Base-by-base conservation (phyloP, 1,284 basidiomycete genomes). In the Moesziomyces globuligerus region DNA sequence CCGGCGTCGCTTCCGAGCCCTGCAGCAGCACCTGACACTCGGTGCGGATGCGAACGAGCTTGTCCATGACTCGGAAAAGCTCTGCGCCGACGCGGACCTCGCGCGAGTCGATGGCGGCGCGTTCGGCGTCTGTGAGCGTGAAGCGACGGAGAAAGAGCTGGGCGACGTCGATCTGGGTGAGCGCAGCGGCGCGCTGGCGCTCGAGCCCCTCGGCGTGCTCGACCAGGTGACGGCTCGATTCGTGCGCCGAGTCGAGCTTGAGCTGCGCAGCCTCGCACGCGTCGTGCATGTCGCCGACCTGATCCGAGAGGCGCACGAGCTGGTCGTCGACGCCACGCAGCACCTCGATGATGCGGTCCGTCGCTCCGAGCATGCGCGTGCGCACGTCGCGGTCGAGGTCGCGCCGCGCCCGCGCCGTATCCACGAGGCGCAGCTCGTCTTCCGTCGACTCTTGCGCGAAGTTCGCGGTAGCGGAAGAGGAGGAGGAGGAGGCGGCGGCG, bases 1-100 rank as follows among this genome's bases (percentile, higher is more conserved):
- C 91, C 89, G 1, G 89, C 87, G 61, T 90, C 88, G 75, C 69
- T 75, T 94, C 93, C 1, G 67, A 65, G 3, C 92, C 93, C n/a
- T 89, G 86, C 86, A 98, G 89, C 7, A 98, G 86, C 2, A 93
- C 88, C 34, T 89, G 86, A 79, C 94, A 95, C 79, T 97, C 93
- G 25, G 86, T 86, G 28, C 93, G 86, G 60, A 98, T 95, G 44
- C 84, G 85, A 71, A 91, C 89, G 0, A 93, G 89, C 78, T 91
- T 91, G 83, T 93, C 91, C 88, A 98, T 92, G 0, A 91, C 90
- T 2, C 86, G 84, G 80, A 97, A 97, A 73, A 98, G 89, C 0
- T 85, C 85, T 7, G 85, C 81, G 0, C 90, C 89, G 13, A 95
- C 86, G 2, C 89, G 87, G 1, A 93, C 86, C 38, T 95, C 90